Evolutionary conservation across 495 filamentous ascomycete genomes (phyloP).

Genomic region (Glarea lozoyensis): DNA sequence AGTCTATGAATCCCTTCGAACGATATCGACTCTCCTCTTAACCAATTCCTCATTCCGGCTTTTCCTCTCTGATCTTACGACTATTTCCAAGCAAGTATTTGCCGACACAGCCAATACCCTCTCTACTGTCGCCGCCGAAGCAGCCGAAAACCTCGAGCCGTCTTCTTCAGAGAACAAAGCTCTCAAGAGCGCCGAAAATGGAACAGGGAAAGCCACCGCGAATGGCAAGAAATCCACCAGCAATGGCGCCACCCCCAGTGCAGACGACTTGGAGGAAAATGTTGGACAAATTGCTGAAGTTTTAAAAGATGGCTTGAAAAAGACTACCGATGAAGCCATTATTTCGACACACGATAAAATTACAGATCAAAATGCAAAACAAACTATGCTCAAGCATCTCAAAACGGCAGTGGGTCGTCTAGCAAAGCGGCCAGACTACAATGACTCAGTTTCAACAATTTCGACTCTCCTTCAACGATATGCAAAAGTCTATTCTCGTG

Average conservation of each 20-base stretch:
- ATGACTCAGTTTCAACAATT: constrained; percentile 74
- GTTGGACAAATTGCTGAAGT: constrained; percentile 52
- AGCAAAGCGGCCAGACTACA: constrained; percentile 68
- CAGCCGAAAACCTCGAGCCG: constrained; percentile 62
- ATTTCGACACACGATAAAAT: constrained; percentile 61
- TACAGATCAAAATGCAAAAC: constrained; percentile 52
- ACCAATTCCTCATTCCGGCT: constrained; percentile 86
- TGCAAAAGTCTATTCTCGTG: constrained; percentile 64
- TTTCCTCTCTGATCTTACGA: constrained; percentile 74
- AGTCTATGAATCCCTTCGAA: constrained; percentile 28
- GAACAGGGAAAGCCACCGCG: no score
- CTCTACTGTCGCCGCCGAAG: constrained; percentile 61
- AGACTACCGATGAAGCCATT: constrained; percentile 56
- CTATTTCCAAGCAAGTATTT: constrained; percentile 77
- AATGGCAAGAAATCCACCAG: constrained; percentile 47
- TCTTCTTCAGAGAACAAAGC: constrained; percentile 44
- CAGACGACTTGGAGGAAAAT: constrained; percentile 54
- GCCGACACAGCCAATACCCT: constrained; percentile 74
- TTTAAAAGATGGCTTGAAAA: constrained; percentile 51
- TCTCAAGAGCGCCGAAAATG: not conserved
- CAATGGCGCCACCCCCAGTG: constrained; percentile 43
- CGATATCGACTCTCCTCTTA: constrained; percentile 72
- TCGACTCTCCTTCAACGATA: constrained; percentile 70
- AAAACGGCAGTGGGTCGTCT: constrained; percentile 70
- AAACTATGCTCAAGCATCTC: constrained; percentile 64